These are phyloP conservation scores for Suillus ampliporus DNA, from an alignment of 768 basidiomycete genomes.

Conservation along the genomic window DNA sequence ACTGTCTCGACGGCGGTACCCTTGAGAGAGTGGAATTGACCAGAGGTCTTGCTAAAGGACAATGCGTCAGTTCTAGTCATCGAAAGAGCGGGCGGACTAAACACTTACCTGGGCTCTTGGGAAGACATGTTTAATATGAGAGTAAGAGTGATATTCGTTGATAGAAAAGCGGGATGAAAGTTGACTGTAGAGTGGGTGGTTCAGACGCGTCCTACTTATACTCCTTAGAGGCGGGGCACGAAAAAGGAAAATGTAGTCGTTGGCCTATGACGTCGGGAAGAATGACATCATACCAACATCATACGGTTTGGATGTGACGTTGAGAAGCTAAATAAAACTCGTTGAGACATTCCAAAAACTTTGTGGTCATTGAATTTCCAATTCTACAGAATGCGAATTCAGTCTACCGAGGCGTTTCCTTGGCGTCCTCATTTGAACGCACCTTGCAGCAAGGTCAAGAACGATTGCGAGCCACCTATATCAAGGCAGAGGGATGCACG, in stretches of 20 bases:
- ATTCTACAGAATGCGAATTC: too few relatives aligned
- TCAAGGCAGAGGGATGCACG: too few relatives aligned
- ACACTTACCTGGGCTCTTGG: constrained; percentile 35
- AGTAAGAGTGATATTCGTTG: background rate
- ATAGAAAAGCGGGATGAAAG: constrained; percentile 13
- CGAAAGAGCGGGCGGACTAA: background rate
- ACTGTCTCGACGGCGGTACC: constrained; percentile 43
- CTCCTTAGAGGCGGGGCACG: constrained; percentile 21
- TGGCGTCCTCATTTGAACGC: too few relatives aligned
- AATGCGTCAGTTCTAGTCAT: background rate
- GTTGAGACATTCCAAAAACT: background rate
- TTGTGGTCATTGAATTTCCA: too few relatives aligned
- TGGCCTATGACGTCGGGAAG: constrained; percentile 25
- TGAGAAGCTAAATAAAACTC: background rate
- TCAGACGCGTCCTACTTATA: constrained; percentile 31
- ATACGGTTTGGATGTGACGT: constrained; percentile 30
- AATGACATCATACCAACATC: constrained; percentile 44
- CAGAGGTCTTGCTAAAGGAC: constrained; percentile 37
- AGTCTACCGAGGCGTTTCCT: too few relatives aligned
- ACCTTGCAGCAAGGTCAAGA: too few relatives aligned
- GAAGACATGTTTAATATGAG: constrained; percentile 19
- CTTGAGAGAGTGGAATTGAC: constrained; percentile 44
- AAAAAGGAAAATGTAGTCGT: constrained; percentile 35
- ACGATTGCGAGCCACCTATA: too few relatives aligned
- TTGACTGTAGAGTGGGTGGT: constrained; percentile 2